Evolutionary conservation across 1,284 basidiomycete genomes (phyloP).

Genomic region (Fomitopsis betulina): DNA sequence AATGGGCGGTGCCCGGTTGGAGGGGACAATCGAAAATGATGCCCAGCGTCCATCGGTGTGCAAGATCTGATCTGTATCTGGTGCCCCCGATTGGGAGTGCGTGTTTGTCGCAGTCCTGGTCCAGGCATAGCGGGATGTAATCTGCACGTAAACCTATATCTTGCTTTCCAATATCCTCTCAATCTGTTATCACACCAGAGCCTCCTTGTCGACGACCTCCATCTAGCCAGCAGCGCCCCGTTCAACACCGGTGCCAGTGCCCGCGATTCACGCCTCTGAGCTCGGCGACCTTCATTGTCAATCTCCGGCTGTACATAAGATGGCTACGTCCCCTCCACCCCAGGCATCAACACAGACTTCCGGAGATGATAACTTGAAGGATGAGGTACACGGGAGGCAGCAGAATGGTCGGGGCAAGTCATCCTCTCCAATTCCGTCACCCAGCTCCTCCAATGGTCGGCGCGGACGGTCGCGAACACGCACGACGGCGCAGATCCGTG

Average conservation of each 20-base stretch:
- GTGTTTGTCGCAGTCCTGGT: conserved; percentile 1
- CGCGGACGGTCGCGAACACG: conserved; percentile 25
- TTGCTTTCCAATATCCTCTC: neutral
- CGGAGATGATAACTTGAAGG: neutral
- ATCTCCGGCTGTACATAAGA: neutral
- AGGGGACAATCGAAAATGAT: neutral
- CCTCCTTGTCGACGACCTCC: neutral
- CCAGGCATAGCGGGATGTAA: conserved; percentile 6
- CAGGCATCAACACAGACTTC: neutral
- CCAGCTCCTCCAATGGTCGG: conserved; percentile 22
- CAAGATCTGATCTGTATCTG: conserved; percentile 6
- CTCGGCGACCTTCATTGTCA: neutral
- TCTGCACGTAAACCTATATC: neutral
- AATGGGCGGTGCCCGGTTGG: neutral
- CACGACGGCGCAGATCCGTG: conserved; percentile 9
- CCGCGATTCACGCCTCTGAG: neutral
- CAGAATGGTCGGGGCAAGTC: conserved; percentile 11
- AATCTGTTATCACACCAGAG: neutral
- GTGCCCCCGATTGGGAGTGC: conserved; percentile 4
- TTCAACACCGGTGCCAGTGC: neutral
- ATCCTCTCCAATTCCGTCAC: conserved; percentile 23
- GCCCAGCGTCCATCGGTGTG: neutral
- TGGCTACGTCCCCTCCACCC: neutral
- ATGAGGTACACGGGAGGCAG: neutral
- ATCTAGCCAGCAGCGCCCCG: neutral